These are phyloP conservation scores for Pseudonitzschia pungens DNA, from an alignment of 108 stramenopile species.

Conservation along the genomic window DNA sequence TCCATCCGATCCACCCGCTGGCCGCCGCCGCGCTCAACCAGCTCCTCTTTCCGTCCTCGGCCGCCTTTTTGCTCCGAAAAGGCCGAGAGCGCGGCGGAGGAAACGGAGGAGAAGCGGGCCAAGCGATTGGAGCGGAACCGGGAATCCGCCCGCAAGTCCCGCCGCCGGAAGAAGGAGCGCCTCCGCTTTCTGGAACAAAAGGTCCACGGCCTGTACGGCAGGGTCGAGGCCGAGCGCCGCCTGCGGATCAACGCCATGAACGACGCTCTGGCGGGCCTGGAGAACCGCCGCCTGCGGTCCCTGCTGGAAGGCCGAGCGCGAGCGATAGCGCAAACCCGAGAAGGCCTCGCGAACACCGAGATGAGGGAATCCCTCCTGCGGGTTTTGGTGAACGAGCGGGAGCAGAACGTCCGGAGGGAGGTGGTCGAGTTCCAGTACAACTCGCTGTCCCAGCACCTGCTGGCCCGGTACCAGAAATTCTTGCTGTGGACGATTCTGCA, in stretches of 20 bases:
- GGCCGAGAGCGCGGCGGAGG: constrained; percentile 41
- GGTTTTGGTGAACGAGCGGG: constrained; percentile 11
- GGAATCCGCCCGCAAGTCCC: constrained; percentile 78
- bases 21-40: constrained; percentile 11
- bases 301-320: background rate
- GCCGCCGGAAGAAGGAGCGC: constrained; percentile 81
- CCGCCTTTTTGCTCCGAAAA: constrained; percentile 31
- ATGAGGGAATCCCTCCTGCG: constrained; percentile 1
- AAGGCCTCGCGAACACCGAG: background rate
- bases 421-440: constrained; percentile 73
- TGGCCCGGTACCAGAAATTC: constrained; percentile 75
- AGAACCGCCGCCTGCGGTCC: constrained; percentile 30
- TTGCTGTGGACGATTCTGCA: constrained; percentile 71
- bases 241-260: constrained; percentile 60
- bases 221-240: constrained; percentile 67
- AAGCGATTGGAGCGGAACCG: constrained; percentile 81
- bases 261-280: constrained; percentile 16
- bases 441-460: constrained; percentile 48
- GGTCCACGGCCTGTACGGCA: constrained; percentile 58
- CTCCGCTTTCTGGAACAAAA: constrained; percentile 56
- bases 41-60: constrained; percentile 13
- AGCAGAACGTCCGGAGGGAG: constrained; percentile 42
- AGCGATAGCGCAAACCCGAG: background rate
- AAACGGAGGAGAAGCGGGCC: constrained; percentile 78
- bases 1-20: background rate